phyloP scores from a whole-genome alignment of 108 stramenopile genomes.

The Nitzschia sp. region DNA sequence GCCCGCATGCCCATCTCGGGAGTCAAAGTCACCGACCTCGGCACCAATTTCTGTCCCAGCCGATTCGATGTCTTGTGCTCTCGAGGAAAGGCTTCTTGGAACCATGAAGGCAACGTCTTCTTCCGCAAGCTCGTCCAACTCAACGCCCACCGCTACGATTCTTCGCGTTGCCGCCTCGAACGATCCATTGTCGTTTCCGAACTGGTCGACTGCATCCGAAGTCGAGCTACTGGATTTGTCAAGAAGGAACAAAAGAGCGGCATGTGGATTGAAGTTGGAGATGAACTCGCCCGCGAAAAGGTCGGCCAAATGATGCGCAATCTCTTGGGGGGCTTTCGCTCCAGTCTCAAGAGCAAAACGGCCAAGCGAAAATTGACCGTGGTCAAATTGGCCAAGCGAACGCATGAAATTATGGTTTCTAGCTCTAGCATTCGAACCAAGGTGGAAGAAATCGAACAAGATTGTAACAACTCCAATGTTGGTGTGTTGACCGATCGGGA shows the following conservation, averaged over 20 bases:
- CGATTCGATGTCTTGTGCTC: slow-evolving; percentile 2
- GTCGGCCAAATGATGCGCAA: slow-evolving; percentile 15
- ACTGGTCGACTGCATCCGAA: too few species aligned
- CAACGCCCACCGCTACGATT: slow-evolving; percentile 9
- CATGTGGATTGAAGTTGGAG: slow-evolving; percentile 16
- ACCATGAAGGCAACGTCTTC: slow-evolving; percentile 17
- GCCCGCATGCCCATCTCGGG: background rate
- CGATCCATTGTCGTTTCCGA: slow-evolving; percentile 32
- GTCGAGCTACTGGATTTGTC: slow-evolving; percentile 12
- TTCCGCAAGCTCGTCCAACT: slow-evolving; percentile 6
- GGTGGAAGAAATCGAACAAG: background rate
- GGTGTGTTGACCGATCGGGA: background rate
- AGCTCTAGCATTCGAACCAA: background rate
- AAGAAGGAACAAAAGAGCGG: slow-evolving; percentile 2
- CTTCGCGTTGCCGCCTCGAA: slow-evolving; percentile 3
- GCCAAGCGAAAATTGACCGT: slow-evolving; percentile 1
- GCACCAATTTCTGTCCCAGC: background rate
- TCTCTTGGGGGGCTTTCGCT: background rate
- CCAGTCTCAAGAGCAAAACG: background rate
- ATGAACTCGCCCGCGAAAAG: slow-evolving; percentile 21
- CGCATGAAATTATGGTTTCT: background rate
- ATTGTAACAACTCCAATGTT: background rate
- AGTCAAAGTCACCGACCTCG: background rate
- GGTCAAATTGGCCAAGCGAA: background rate
- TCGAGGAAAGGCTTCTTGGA: background rate